phyloP scores from a whole-genome alignment of 1,139 yeast genomes.

The Hanseniaspora uvarum region DNA sequence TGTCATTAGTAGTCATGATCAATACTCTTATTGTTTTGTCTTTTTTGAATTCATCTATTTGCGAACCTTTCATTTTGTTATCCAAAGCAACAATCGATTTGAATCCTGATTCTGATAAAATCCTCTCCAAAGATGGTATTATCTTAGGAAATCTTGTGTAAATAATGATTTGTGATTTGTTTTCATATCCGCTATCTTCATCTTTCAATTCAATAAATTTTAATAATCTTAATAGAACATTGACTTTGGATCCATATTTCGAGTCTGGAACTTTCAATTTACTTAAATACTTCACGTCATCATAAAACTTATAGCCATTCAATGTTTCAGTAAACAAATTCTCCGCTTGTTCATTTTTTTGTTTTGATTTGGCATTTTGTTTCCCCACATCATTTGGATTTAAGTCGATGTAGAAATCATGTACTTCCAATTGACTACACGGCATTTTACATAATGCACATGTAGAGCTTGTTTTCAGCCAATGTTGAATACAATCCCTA shows the following conservation, averaged over 20 bases:
- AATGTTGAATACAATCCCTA: constrained; percentile 58
- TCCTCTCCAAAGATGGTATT: constrained; percentile 36
- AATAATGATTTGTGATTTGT: constrained; percentile 53
- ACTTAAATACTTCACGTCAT: neutral
- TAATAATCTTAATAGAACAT: constrained; percentile 27
- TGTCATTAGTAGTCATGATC: constrained; percentile 71
- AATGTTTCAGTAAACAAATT: constrained; percentile 17
- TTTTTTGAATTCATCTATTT: constrained; percentile 53
- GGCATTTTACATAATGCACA: constrained; percentile 22
- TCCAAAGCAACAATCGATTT: constrained; percentile 1
- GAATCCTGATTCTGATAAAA: constrained; percentile 4
- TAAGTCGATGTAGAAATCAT: constrained; percentile 36
- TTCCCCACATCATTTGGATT: constrained; percentile 21
- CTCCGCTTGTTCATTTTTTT: neutral
- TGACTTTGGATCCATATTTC: constrained; percentile 31
- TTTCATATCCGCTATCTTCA: constrained; percentile 35
- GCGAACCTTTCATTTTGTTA: constrained; percentile 22
- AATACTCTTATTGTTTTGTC: constrained; percentile 67
- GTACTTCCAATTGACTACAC: constrained; percentile 41
- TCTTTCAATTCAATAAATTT: constrained; percentile 42
- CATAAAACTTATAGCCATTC: neutral
- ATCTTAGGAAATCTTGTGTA: constrained; percentile 77
- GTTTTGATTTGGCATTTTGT: constrained; percentile 23
- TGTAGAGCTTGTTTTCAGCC: constrained; percentile 45
- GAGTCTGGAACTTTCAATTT: neutral